Evolutionary conservation across 2,329 filamentous ascomycete genomes (phyloP), one percentile per base, ranked within the genome.

Genomic region (Venturia asperata): DNA sequence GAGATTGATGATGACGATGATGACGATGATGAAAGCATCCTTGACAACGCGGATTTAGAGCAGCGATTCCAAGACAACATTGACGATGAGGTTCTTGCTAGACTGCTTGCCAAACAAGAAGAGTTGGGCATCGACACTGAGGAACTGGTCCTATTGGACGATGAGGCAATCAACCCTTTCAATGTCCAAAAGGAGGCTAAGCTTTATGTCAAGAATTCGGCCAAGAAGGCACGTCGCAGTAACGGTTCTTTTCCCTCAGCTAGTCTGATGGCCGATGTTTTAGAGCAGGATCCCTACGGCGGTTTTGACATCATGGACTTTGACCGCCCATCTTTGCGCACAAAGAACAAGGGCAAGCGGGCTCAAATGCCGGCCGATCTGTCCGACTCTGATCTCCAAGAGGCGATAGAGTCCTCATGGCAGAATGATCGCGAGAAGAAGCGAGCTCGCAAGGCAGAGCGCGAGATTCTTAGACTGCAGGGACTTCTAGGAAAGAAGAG

Each of bases 301-400:
- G 89, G 86, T 10, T 87, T 96, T 68, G 91, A 96, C 71, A 80
- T 95, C 56, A 93, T 94, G 87, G 90, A 96, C 71, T 91, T 89
- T 77, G 83, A 89, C 19, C 82, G 87, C 34, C 86, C 87, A 1
- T 91, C 86, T 64, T 74, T 92, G 6, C 83, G 81, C 65, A 85
- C 82, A 67, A 79, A 77, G 68, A 76, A 73, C 62, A 72, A 73
- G 62, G 76, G 75, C 70, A 76, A 75, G 27, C 71, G 77, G 5
- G 74, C 80, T 5, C 30, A 58, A 13, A 1, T 61, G 24, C 30
- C 52, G 17, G 78, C 86, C 64, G 78, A 84, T 27, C 74, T 88
- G 10, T 84, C 83, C 0, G 89, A 92, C 70, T 85, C 84, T 0
- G 89, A 92, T 64, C 74, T 91, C 0, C 85, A 88, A 69, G 77